Evolutionary conservation across 1,284 basidiomycete species (phyloP).

Genomic region (Apiotrichum porosum): DNA sequence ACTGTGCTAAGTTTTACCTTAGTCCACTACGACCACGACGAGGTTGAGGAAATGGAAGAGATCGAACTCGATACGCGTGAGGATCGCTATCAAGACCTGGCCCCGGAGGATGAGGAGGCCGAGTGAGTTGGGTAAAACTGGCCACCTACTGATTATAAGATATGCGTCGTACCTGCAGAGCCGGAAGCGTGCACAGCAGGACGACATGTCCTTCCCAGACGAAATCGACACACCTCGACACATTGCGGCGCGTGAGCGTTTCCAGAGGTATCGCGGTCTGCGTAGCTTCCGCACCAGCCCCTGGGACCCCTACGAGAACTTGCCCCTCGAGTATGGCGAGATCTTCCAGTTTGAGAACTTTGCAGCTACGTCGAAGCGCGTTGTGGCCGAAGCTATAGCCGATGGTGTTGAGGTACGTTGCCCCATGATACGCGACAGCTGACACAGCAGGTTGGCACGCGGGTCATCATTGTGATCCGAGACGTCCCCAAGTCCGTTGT

Average conservation of each 20-base stretch:
- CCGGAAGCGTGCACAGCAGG: slow-evolving; percentile 58
- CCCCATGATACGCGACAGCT: neutral
- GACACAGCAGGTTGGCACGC: slow-evolving; percentile 61
- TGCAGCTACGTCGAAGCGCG: slow-evolving; percentile 72
- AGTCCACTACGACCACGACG: slow-evolving; percentile 35
- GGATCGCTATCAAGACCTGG: slow-evolving; percentile 48
- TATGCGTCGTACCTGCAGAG: slow-evolving; percentile 63
- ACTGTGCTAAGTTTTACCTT: slow-evolving; percentile 36
- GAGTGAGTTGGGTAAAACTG: too few relatives aligned
- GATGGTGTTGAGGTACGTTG: slow-evolving; percentile 63
- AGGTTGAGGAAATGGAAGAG: slow-evolving; percentile 64
- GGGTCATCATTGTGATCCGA: slow-evolving; percentile 68
- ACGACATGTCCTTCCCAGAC: slow-evolving; percentile 85
- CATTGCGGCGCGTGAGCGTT: slow-evolving; percentile 75
- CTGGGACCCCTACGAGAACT: slow-evolving; percentile 96
- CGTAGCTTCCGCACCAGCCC: slow-evolving; percentile 89
- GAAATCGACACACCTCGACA: slow-evolving; percentile 96
- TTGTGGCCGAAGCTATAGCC: slow-evolving; percentile 62
- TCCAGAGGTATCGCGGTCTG: slow-evolving; percentile 88
- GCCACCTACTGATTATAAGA: too few relatives aligned
- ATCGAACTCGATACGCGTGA: slow-evolving; percentile 51
- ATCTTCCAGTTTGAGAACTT: slow-evolving; percentile 98
- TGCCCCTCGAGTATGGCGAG: slow-evolving; percentile 87
- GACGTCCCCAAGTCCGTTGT: slow-evolving; percentile 58
- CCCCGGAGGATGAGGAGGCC: slow-evolving; percentile 73